Base-by-base conservation (phyloP, 2,329 filamentous ascomycete species). In the Didymella sp. region DNA sequence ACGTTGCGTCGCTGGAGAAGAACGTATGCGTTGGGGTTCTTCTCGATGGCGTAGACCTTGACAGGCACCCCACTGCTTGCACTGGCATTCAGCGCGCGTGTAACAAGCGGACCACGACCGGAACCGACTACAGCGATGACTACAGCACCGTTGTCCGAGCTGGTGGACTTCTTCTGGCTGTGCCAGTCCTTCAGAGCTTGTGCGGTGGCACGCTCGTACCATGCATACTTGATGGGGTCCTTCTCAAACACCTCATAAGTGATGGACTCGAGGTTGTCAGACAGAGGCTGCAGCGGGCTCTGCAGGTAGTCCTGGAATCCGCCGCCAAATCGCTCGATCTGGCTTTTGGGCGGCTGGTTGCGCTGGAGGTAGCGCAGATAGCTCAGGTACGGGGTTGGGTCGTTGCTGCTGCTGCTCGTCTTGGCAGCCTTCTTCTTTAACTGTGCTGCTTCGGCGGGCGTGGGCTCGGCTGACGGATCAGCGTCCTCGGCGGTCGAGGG, bases 211-310 rank as follows among this genome's bases (percentile, higher is more conserved):
- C 84, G 82, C 75, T 98, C 92, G 73, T 99, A 99, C 83, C 94
- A 96, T 62, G 92, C 88, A 74, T 99, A 99, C 77, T 99, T 99
- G 78, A 99, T 90, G 0, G 95, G 95, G 63, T 99, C 96, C 66
- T 96, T 96, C 75, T 99, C 95, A 70, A 99, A 99, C 2, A 98
- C 94, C 73, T 99, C 95, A 75, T 99, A 99, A 0, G 95, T 99
- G 38, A 96, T 90, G 43, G 92, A 96, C 75, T 99, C 96, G 13
- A 99, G 83, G 67, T 99, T 99, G 76, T 99, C 95, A 0, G 94
- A 94, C 13, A 99, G 82, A 0, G 95, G 95, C 74, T 99, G 96
- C 37, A 99, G 81, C 2, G 95, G 95, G 2, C 93, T 93, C 75
- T 99, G 95, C 11, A 99, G 82, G 82, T 95, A 99, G 75, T 99